Base-by-base conservation (phyloP, 257 asterid genomes). In the Fraxinus americana region DNA sequence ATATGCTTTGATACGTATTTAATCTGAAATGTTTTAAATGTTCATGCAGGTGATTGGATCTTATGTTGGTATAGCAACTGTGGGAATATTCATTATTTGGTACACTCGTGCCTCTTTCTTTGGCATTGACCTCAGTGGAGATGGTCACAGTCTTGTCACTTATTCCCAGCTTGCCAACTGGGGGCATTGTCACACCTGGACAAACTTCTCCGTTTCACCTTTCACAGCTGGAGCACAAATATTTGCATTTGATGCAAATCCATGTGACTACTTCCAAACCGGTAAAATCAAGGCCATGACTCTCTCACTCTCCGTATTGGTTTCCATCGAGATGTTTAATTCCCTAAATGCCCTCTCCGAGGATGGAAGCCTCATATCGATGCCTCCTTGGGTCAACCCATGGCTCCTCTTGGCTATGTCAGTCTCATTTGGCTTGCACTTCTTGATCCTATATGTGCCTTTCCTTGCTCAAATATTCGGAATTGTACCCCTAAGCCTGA, bases 311-410 rank as follows among this genome's bases (percentile, higher is more conserved):
- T 92, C 98, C 0, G 98, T 96, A 16, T 87, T 96, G 73, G 99
- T 96, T 0, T 93, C 97, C 68, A 96, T 96, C 5, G 99, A 96
- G 86, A 96, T 96, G 99, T 96, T 93, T 72, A 96, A 96, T 76
- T 96, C 99, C 61, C 91, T 96, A 57, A 96, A 96, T 48, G 99
- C 98, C 25, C 91, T 93, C 43, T 96, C 99, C 0, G 99, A 96
- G 79, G 99, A 96, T 25, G 99, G 99, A 71, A 96, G 99, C 80
- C 93, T 96, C 12, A 0, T 91, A 14, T 38, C 97, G 11, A 96
- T 96, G 99, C 99, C 99, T 39, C 99, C 99, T 0, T 96, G 99
- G 99, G 97, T 93, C 83, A 96, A 96, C 90, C 99, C 97, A 0
- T 88, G 94, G 92, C 94, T 96, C 52, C 98, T 96, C 71, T 63